phyloP scores from a whole-genome alignment of 257 asterid genomes.

The Buddleja alternifolia region DNA sequence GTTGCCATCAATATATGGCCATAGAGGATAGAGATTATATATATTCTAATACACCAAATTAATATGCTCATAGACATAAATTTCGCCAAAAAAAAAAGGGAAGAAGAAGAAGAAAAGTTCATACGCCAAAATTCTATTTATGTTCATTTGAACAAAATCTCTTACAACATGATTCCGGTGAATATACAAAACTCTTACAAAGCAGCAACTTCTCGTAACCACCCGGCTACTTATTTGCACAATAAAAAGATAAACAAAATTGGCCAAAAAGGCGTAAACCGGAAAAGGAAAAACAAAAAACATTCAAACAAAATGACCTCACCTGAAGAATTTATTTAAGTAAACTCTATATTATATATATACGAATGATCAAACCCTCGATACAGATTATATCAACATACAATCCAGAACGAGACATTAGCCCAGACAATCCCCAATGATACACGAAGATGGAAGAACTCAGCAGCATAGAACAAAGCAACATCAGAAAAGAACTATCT shows the following conservation, averaged over 20 bases:
- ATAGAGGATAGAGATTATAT: background rate
- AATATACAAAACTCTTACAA: slow-evolving; percentile 15
- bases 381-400: slow-evolving; percentile 28
- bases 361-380: slow-evolving; percentile 25
- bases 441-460: slow-evolving; percentile 14
- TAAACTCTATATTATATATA: slow-evolving; percentile 27
- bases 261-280: slow-evolving; percentile 11
- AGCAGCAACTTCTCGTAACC: slow-evolving; percentile 12
- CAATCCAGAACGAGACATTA: slow-evolving; percentile 8
- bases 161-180: slow-evolving; percentile 2
- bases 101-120: too few species aligned
- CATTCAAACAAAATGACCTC: slow-evolving; percentile 23
- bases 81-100: too few species aligned
- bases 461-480: slow-evolving; percentile 17
- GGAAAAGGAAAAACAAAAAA: background rate
- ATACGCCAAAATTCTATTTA: background rate
- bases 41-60: background rate
- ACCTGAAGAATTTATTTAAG: slow-evolving; percentile 24
- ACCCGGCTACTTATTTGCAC: slow-evolving; percentile 29
- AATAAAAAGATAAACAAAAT: slow-evolving; percentile 19
- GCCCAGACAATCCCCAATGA: slow-evolving; percentile 2
- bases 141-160: slow-evolving; percentile 18
- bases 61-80: background rate
- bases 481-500: background rate
- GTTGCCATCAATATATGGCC: background rate